These are phyloP conservation scores for Umbilicaria muhlenbergii DNA, from an alignment of 495 filamentous ascomycete genomes.

Conservation along the genomic window DNA sequence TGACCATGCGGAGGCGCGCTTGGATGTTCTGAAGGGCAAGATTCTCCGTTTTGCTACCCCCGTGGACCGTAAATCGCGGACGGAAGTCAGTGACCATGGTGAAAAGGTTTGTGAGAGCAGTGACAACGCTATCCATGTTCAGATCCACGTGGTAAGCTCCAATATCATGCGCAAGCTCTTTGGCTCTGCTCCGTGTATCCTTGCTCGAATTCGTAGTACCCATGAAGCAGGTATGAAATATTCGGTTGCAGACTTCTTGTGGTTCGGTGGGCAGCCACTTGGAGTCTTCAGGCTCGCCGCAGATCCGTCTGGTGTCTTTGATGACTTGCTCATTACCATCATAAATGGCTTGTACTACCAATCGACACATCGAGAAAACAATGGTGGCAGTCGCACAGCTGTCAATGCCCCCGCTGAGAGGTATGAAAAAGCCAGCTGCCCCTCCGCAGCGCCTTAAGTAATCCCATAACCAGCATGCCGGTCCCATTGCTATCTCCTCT, in stretches of 20 bases:
- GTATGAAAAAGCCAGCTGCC: slow-evolving; percentile 25
- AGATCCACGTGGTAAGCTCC: slow-evolving; percentile 62
- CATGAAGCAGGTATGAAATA: slow-evolving; percentile 72
- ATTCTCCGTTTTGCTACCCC: slow-evolving; percentile 44
- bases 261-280: slow-evolving; percentile 33
- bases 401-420: slow-evolving; percentile 60
- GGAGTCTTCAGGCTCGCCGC: slow-evolving; percentile 33
- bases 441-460: slow-evolving; percentile 53
- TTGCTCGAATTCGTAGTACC: slow-evolving; percentile 50
- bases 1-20: slow-evolving; percentile 67
- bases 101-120: slow-evolving; percentile 37
- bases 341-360: slow-evolving; percentile 50
- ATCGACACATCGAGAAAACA: slow-evolving; percentile 63
- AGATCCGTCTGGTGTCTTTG: slow-evolving; percentile 48
- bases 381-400: slow-evolving; percentile 46
- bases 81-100: slow-evolving; percentile 34
- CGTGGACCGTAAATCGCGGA: slow-evolving; percentile 54
- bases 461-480: slow-evolving; percentile 73
- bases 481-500: slow-evolving; percentile 59
- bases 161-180: slow-evolving; percentile 49
- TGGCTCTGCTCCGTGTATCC: slow-evolving; percentile 60
- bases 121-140: slow-evolving; percentile 56
- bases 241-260: slow-evolving; percentile 44
- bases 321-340: slow-evolving; percentile 55
- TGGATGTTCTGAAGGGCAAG: slow-evolving; percentile 72